Evolutionary conservation across 2,329 filamentous ascomycete species (phyloP), one percentile per base, ranked within the genome.

Genomic region (Epicoccum sorghinum): DNA sequence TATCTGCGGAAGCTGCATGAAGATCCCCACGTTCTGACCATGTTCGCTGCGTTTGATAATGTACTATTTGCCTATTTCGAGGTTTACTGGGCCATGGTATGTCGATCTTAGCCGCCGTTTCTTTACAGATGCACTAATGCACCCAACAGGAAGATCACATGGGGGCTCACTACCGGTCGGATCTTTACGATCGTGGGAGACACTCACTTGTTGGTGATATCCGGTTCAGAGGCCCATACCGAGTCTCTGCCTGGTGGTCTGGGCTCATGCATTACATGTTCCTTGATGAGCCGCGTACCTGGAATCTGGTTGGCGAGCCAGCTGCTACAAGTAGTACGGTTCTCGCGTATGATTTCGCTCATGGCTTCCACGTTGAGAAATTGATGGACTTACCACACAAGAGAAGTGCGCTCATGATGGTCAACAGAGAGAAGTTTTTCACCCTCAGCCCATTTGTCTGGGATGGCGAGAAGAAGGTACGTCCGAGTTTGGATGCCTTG

Each of bases 41-140:
- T 93, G 40, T 78, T 93, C 54, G 90, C 86, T 6, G 82, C 83
- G 24, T 93, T 91, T 70, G 83, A 93, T 51, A 87, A 89, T 27
- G 81, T 80, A 2, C 83, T 79, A 42, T 93, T 93, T 71, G 86
- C 88, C 0, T 93, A 93, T 71, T 92, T 90, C 69, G 90, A 93
- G 72, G 79, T 92, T 1, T 93, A 92, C 72, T 93, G 89, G 89
- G 87, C 86, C 32, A 86, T 86, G 78, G 82, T 83, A 75, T 58
- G 73, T 62, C 22, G 43, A 30, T 25, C n/a, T 23, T 45, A 18
- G 5, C 12, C 7, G 8, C 18, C 13, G 32, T 13, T 47, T 3
- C 12, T 25, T 4, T 27, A 49, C 22, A 50, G 37, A 48, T 51
- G 37, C 27, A 52, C 64, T 71, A 49, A 73, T 47, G 33, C 12